A percentile compares a stretch with the other conserved stretches of the same genome.
These are phyloP conservation scores for Heterobasidion irregulare DNA, from an alignment of 1,284 basidiomycete species.

Conservation along the genomic window DNA sequence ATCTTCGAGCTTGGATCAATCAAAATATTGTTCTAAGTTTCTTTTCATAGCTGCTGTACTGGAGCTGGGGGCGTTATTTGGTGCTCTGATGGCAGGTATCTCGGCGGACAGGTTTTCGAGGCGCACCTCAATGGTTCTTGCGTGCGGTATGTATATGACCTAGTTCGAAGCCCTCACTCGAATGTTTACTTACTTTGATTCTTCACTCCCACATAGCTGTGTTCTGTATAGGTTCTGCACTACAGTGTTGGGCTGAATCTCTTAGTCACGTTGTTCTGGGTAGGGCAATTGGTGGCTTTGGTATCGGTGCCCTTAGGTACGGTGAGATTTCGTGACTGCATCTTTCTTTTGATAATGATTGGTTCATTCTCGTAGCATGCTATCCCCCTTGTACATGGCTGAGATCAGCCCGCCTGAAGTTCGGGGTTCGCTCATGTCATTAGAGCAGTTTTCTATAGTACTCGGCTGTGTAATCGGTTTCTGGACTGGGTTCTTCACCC, in stretches of 20 bases:
- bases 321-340: background rate
- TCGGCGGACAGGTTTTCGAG: constrained; percentile 64
- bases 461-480: constrained; percentile 73
- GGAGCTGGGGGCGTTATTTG: constrained; percentile 68
- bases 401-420: constrained; percentile 78
- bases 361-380: constrained; percentile 39
- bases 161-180: background rate
- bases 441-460: constrained; percentile 77
- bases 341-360: background rate
- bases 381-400: constrained; percentile 75
- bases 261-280: constrained; percentile 56
- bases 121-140: constrained; percentile 54
- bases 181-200: background rate
- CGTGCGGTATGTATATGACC: constrained; percentile 43
- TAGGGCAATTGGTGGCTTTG: constrained; percentile 67
- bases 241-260: constrained; percentile 56
- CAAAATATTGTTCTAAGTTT: background rate
- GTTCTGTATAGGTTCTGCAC: constrained; percentile 62
- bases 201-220: constrained; percentile 32
- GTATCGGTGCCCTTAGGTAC: constrained; percentile 70
- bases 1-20: background rate
- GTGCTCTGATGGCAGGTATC: constrained; percentile 58
- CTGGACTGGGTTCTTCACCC: constrained; percentile 73
- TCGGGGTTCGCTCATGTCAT: constrained; percentile 70
- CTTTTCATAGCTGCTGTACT: constrained; percentile 55